phyloP scores from a whole-genome alignment of 108 stramenopile genomes.

The Schizochytrium sp. region DNA sequence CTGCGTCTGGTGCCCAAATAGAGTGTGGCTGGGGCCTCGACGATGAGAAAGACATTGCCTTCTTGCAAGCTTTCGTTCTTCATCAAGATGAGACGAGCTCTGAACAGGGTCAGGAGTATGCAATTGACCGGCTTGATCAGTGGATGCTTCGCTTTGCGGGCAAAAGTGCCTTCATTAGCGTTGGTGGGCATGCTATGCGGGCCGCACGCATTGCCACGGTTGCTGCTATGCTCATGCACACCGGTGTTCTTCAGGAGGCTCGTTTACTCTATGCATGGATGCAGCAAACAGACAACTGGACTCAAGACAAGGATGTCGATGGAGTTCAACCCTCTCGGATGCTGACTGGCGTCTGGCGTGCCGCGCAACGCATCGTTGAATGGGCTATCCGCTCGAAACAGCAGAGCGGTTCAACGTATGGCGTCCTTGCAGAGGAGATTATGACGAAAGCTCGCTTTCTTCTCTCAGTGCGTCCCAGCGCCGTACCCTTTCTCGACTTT shows the following conservation, averaged over 20 bases:
- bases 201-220: background rate
- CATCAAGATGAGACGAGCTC: background rate
- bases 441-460: background rate
- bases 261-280: background rate
- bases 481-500: background rate
- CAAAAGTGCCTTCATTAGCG: background rate
- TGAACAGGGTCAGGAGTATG: background rate
- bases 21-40: background rate
- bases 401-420: background rate
- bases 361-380: background rate
- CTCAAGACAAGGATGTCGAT: background rate
- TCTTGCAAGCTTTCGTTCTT: background rate
- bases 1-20: too few relatives aligned
- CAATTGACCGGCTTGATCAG: background rate
- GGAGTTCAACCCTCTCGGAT: background rate
- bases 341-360: background rate
- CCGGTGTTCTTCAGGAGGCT: background rate
- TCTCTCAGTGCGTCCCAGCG: background rate
- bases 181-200: background rate
- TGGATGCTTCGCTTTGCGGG: background rate
- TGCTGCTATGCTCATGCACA: constrained; percentile 7
- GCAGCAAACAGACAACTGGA: background rate
- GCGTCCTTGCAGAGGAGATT: background rate
- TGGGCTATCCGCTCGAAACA: constrained; percentile 6
- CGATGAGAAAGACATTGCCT: background rate